A percentile compares a stretch with the other conserved stretches of the same genome.
Evolutionary conservation across 2,329 filamentous ascomycete genomes (phyloP).

Genomic region (Cladophialophora immunda): DNA sequence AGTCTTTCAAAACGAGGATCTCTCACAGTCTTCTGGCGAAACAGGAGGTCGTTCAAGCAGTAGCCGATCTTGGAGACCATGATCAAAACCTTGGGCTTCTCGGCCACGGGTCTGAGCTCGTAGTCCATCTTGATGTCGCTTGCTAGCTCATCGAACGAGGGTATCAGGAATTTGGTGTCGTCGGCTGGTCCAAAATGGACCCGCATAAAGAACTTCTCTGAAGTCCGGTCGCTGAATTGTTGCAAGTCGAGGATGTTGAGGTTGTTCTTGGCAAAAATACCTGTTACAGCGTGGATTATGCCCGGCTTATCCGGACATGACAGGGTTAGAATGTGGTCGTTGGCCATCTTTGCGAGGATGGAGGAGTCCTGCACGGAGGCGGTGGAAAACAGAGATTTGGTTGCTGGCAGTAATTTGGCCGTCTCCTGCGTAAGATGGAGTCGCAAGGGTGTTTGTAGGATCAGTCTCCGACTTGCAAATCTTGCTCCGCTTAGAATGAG

Average conservation of each 20-base stretch:
- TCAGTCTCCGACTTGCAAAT: slow-evolving; percentile 16
- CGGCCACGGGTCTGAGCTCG: slow-evolving; percentile 71
- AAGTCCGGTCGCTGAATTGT: slow-evolving; percentile 80
- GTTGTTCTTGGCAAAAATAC: slow-evolving; percentile 74
- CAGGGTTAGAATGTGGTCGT: slow-evolving; percentile 78
- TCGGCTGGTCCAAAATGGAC: slow-evolving; percentile 77
- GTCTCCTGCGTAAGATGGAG: not conserved
- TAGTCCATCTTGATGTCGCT: slow-evolving; percentile 73
- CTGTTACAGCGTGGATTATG: slow-evolving; percentile 85
- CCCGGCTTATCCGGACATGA: slow-evolving; percentile 85
- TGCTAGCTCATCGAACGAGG: slow-evolving; percentile 69
- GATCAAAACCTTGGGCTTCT: slow-evolving; percentile 80
- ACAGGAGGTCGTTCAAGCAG: slow-evolving; percentile 84
- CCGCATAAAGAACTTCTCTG: slow-evolving; percentile 85
- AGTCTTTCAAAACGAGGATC: not conserved
- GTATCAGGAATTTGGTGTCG: slow-evolving; percentile 57
- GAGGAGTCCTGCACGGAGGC: slow-evolving; percentile 1
- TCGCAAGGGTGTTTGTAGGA: not conserved
- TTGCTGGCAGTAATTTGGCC: not conserved
- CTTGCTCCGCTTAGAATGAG: slow-evolving; percentile 15
- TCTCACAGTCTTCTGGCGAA: slow-evolving; percentile 70
- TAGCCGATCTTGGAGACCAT: slow-evolving; percentile 92
- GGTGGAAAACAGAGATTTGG: not conserved
- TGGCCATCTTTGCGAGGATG: slow-evolving; percentile 42
- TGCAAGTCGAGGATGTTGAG: slow-evolving; percentile 86